Evolutionary conservation across 2,329 filamentous ascomycete genomes (phyloP).

Genomic region (Fonsecaea pedrosoi): DNA sequence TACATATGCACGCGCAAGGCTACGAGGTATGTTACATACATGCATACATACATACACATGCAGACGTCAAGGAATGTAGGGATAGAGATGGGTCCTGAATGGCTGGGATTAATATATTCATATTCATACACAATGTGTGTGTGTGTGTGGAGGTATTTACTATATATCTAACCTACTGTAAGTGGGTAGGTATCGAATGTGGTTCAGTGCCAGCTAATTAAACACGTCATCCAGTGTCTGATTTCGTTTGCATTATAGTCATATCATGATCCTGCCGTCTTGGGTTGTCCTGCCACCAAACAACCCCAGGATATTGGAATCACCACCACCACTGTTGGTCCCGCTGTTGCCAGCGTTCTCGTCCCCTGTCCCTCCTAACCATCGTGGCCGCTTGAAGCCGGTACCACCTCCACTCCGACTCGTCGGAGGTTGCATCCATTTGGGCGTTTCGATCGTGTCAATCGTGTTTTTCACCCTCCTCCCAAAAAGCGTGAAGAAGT

Average conservation of each 20-base stretch:
- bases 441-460: conserved; percentile 79
- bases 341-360: conserved; percentile 10
- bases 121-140: neutral
- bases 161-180: neutral
- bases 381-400: conserved; percentile 76
- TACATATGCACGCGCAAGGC: too few relatives aligned
- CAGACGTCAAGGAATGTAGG: neutral
- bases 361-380: conserved; percentile 68
- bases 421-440: conserved; percentile 69
- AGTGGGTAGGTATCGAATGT: neutral
- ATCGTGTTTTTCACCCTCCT: conserved; percentile 91
- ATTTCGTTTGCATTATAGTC: neutral
- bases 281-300: conserved; percentile 26
- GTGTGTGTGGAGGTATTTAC: neutral
- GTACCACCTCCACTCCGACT: conserved; percentile 61
- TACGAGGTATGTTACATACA: too few relatives aligned
- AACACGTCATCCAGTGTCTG: neutral
- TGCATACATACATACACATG: too few relatives aligned
- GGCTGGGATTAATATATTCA: neutral
- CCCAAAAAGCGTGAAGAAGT: conserved; percentile 81
- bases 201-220: conserved; percentile 2
- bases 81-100: neutral
- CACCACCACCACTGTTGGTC: neutral
- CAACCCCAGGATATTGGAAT: conserved; percentile 30
- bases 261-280: conserved; percentile 33